phyloP scores from a whole-genome alignment of 306 rosid species.

The Ormosia emarginata region DNA sequence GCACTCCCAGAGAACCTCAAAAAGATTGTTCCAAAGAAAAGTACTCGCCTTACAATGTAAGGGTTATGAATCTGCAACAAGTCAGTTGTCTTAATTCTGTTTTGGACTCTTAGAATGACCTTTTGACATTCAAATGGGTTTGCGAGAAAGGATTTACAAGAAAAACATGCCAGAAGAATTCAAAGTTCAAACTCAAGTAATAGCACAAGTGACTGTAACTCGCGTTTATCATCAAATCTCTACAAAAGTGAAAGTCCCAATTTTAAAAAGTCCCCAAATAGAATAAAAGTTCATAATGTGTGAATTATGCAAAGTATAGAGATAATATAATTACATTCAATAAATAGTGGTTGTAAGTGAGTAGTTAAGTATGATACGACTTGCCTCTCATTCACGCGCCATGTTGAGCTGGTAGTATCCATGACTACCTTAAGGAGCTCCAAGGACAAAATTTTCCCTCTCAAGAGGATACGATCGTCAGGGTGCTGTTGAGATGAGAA shows the following conservation, averaged over 20 bases:
- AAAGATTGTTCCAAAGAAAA: background rate
- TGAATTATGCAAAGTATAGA: background rate
- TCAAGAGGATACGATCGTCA: conserved; percentile 86
- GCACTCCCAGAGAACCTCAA: background rate
- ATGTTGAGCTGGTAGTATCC: conserved; percentile 74
- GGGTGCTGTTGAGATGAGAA: conserved; percentile 86
- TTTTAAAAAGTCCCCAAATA: background rate
- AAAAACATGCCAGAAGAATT: conserved; percentile 1
- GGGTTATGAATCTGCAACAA: background rate
- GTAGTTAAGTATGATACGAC: conserved; percentile 30
- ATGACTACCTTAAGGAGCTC: conserved; percentile 95
- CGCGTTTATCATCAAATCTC: conserved; percentile 9
- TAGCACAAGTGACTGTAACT: background rate
- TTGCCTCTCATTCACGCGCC: conserved; percentile 90
- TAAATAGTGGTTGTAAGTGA: conserved; percentile 8
- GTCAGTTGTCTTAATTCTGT: background rate
- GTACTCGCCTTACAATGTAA: conserved; percentile 1
- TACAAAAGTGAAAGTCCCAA: conserved; percentile 1
- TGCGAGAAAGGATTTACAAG: background rate
- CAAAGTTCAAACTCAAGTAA: conserved; percentile 4
- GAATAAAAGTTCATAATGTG: background rate
- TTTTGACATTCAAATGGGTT: background rate
- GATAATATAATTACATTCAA: background rate
- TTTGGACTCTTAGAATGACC: background rate
- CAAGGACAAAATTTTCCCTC: conserved; percentile 92